Evolutionary conservation across 768 basidiomycete species (phyloP), one percentile per base, ranked within the genome.

Genomic region (Collybia nuda): DNA sequence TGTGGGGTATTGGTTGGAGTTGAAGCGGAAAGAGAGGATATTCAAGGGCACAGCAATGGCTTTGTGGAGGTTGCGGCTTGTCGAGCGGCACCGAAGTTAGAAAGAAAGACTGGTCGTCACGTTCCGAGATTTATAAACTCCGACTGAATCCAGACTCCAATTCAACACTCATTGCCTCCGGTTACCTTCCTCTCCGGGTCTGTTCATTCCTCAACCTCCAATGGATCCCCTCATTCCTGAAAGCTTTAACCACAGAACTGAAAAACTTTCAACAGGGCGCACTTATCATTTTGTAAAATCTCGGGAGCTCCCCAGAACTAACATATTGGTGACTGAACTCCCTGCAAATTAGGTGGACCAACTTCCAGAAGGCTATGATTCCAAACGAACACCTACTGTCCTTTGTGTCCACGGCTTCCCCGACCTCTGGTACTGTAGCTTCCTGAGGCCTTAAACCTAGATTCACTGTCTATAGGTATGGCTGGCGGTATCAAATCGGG

Each of bases 381-480:
- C 71, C 12, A 61, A 67, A 24, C 59, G 68, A 17, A 72, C 70
- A 6, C 69, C 70, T 1, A 83, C 88, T 2, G 54, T 92, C 6
- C 72, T 91, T n/a, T 86, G 85, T 61, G 54, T 91, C 15, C 90
- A 93, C 60, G 90, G 90, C 1, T 91, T 92, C 62, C 90, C 90
- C 12, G 90, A 92, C 60, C 63, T 71, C 22, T 78, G 76, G 76
- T 70, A 63, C 19, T 8, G 40, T 36, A 53, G 51, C 29, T 29
- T 22, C 5, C 23, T 8, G 15, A 41, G 5, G 28, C 29, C 24
- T 21, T 46, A 14, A 22, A 17, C 24, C 21, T n/a, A 22, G 5
- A 44, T 40, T 57, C n/a, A 50, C 39, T 8, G 18, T 19, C 14
- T 51, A 3, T 40, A 84, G 83, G 82, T 89, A 84, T 63, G 86